Evolutionary conservation across 257 asterid genomes (phyloP).

Genomic region (Osmanthus fragrans): DNA sequence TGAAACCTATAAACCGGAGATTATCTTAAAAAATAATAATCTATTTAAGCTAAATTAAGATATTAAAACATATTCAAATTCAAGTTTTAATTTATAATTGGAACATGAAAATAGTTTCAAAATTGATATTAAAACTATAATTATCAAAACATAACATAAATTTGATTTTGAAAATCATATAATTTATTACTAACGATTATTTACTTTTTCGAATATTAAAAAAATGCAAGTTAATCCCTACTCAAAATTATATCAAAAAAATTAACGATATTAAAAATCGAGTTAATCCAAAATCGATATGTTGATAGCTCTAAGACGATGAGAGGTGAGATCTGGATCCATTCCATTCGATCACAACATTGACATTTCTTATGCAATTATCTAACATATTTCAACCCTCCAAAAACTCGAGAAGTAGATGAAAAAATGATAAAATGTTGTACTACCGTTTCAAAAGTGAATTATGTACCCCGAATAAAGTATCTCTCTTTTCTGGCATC

Average conservation of each 20-base stretch:
- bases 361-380: too few relatives aligned
- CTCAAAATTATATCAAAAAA: background rate
- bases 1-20: background rate
- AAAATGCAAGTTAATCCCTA: too few relatives aligned
- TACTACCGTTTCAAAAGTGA: background rate
- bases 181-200: too few relatives aligned
- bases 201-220: too few relatives aligned
- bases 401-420: too few relatives aligned
- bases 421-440: too few relatives aligned
- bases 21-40: background rate
- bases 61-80: background rate
- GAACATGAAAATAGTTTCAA: background rate
- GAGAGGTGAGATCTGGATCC: too few relatives aligned
- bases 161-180: too few relatives aligned
- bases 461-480: too few relatives aligned
- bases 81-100: too few relatives aligned
- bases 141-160: background rate
- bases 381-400: too few relatives aligned
- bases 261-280: background rate
- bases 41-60: background rate
- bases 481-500: background rate
- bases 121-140: background rate
- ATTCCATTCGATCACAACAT: background rate
- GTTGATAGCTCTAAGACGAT: too few relatives aligned
- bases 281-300: background rate